Evolutionary conservation across 192 early-diverging fungal genomes (phyloP).

Genomic region (Entomortierella parvispora): DNA sequence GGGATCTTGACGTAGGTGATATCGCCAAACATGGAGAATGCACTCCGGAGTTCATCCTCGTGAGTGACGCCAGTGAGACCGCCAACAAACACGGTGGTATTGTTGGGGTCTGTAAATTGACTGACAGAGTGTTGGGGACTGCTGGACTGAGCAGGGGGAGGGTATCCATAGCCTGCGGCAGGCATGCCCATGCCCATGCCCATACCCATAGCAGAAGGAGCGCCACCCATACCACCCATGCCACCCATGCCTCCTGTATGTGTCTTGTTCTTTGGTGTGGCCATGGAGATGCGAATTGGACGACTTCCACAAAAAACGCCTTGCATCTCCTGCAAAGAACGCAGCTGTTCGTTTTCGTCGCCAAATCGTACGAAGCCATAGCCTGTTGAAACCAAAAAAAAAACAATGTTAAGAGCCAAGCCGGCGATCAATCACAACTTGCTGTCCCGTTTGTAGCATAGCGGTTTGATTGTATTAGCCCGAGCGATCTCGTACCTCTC

Average conservation of each 20-base stretch:
- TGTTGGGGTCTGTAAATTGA: conserved; percentile 80
- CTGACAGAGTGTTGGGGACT: conserved; percentile 43
- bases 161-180: conserved; percentile 26
- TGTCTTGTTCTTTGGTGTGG: conserved; percentile 85
- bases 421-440: background rate
- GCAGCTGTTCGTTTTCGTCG: conserved; percentile 89
- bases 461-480: background rate
- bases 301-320: conserved; percentile 85
- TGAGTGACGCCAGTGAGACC: conserved; percentile 81
- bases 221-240: conserved; percentile 9
- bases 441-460: background rate
- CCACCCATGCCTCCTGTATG: background rate
- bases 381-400: conserved; percentile 49
- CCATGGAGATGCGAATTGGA: conserved; percentile 88
- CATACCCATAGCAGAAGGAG: conserved; percentile 60
- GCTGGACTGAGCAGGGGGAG: conserved; percentile 41
- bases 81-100: conserved; percentile 99
- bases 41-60: conserved; percentile 84
- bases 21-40: conserved; percentile 89
- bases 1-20: conserved; percentile 96
- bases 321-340: conserved; percentile 91
- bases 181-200: conserved; percentile 58
- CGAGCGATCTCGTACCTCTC: conserved; percentile 56
- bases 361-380: conserved; percentile 96
- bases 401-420: background rate